These are phyloP conservation scores for Penicillium hordei DNA, from an alignment of 2,329 filamentous ascomycete species.

Conservation along the genomic window DNA sequence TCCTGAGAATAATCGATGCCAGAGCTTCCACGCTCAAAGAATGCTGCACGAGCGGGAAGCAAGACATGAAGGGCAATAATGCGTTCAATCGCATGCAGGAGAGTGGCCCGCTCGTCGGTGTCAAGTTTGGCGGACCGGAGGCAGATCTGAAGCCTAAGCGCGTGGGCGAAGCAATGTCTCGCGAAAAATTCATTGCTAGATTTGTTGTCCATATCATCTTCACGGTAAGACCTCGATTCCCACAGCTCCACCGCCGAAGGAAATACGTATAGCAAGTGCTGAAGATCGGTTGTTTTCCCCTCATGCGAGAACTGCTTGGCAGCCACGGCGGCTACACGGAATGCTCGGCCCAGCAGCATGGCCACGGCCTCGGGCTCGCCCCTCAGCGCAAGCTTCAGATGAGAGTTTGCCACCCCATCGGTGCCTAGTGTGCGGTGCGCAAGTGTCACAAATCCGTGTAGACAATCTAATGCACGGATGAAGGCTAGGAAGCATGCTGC, in stretches of 20 bases:
- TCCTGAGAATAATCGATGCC: slow-evolving; percentile 37
- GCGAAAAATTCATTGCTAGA: slow-evolving; percentile 39
- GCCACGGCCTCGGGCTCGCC: slow-evolving; percentile 38
- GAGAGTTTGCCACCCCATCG: slow-evolving; percentile 37
- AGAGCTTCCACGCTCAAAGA: slow-evolving; percentile 36
- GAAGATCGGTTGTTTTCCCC: slow-evolving; percentile 34
- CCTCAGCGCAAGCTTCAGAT: slow-evolving; percentile 42
- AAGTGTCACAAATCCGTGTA: slow-evolving; percentile 34
- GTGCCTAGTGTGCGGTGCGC: slow-evolving; percentile 27
- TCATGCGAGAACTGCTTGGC: slow-evolving; percentile 31
- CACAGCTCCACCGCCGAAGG: slow-evolving; percentile 39
- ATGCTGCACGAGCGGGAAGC: slow-evolving; percentile 40
- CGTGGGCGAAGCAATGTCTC: slow-evolving; percentile 36
- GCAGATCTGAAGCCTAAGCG: slow-evolving; percentile 35
- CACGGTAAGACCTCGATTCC: slow-evolving; percentile 38
- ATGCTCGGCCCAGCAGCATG: slow-evolving; percentile 37
- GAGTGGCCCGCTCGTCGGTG: slow-evolving; percentile 33
- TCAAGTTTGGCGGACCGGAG: slow-evolving; percentile 29
- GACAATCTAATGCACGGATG: slow-evolving; percentile 35
- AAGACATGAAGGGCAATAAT: slow-evolving; percentile 44
- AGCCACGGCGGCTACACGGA: slow-evolving; percentile 35
- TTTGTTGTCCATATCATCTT: slow-evolving; percentile 34
- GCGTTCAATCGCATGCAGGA: slow-evolving; percentile 38
- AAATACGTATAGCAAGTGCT: slow-evolving; percentile 37
- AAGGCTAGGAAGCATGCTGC: slow-evolving; percentile 37